phyloP scores from a whole-genome alignment of 108 stramenopile genomes.

The Fragilariopsis cylindrus region DNA sequence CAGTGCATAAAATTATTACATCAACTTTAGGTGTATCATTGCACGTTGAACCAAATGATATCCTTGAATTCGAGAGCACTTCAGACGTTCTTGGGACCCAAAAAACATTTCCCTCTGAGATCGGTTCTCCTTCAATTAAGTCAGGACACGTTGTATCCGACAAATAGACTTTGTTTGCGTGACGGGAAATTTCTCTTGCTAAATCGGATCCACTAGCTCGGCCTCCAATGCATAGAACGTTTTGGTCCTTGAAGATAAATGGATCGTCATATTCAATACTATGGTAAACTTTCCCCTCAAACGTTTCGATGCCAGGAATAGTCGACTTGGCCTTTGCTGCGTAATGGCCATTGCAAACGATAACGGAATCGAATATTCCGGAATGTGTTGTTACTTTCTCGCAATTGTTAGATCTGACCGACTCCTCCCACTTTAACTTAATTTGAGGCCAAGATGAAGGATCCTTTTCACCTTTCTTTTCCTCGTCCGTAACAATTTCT shows the following conservation, averaged over 20 bases:
- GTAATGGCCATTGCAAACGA: slow-evolving; percentile 93
- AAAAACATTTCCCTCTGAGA: slow-evolving; percentile 54
- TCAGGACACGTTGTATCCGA: slow-evolving; percentile 60
- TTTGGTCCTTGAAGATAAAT: slow-evolving; percentile 48
- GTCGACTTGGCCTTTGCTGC: slow-evolving; percentile 57
- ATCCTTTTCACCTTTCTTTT: slow-evolving; percentile 8
- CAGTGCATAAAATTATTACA: slow-evolving; percentile 84
- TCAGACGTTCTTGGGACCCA: slow-evolving; percentile 60
- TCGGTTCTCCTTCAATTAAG: slow-evolving; percentile 23
- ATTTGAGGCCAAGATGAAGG: slow-evolving; percentile 43
- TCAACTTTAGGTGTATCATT: slow-evolving; percentile 41
- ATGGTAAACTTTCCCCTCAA: slow-evolving; percentile 61
- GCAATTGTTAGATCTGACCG: no score
- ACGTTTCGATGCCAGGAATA: slow-evolving; percentile 57
- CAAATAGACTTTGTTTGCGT: slow-evolving; percentile 76
- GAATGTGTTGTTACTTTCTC: slow-evolving; percentile 15
- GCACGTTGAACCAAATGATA: slow-evolving; percentile 48
- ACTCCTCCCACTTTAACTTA: slow-evolving; percentile 30
- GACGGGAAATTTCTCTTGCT: slow-evolving; percentile 76
- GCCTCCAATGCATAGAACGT: slow-evolving; percentile 88
- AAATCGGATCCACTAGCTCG: slow-evolving; percentile 88
- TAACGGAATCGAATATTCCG: slow-evolving; percentile 82
- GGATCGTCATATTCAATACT: slow-evolving; percentile 87
- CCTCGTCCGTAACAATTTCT: slow-evolving; percentile 31
- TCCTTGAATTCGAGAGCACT: slow-evolving; percentile 46